Evolutionary conservation across 108 stramenopile species (phyloP), one percentile per base, ranked within the genome.

Genomic region (Nannochloropsis salina): DNA sequence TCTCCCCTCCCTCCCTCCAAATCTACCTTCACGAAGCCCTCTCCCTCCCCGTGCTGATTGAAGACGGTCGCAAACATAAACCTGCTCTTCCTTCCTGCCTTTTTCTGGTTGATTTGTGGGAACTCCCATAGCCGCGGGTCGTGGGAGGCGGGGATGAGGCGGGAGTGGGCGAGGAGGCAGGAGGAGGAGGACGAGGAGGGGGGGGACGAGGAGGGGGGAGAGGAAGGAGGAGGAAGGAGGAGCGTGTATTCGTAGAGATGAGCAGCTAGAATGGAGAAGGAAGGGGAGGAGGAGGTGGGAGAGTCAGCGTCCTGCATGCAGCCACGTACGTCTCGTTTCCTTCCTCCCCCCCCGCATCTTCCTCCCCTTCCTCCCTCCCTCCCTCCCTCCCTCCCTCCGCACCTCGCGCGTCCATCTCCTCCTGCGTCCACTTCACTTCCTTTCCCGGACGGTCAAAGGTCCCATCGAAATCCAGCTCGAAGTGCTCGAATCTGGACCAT

Each of bases 381-480:
- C 4, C 61, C 61, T 74, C 61, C 5, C 61, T 74, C 61, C 61
- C 2, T 74, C 61, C 61, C 61, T 4, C 2, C 15, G 61, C 20
- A 74, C 61, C 61, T 74, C 61, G n/a, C n/a, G 20, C 15, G 20
- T n/a, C 61, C 15, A 15, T n/a, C 92, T 99, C 99, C 31, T 93
- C 94, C 1, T 97, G 99, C 80, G 91, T 93, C 96, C 96, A 99
- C 87, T 98, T 96, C 51, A 98, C 45, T 90, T 99, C 98, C 90
- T 98, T 98, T 22, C 98, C 96, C 18, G 89, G 86, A 40, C n/a
- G 91, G 3, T 94, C 92, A 85, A 93, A 88, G 9, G 92, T 91
- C 9, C 85, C 80, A 82, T 85, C 91, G 2, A 91, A n/a, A 45
- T 42, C 86, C 86, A 44, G 9, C 82, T 86, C 21, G 51, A 41